Evolutionary conservation across 306 rosid species (phyloP).

Genomic region (Prunus kanzakura): DNA sequence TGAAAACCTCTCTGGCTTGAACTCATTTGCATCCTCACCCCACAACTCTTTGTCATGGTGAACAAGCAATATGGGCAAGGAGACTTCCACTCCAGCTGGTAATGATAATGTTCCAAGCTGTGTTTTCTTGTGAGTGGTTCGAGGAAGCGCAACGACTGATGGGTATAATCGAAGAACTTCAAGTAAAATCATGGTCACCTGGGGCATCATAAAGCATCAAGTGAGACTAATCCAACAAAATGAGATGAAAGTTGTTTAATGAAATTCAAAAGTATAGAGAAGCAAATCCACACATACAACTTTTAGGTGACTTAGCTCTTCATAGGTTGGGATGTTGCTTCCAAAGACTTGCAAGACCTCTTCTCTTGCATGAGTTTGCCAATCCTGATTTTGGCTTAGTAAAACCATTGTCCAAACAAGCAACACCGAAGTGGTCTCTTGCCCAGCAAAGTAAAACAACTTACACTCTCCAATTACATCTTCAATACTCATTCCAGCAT

Average conservation of each 20-base stretch:
- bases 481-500: too few relatives aligned
- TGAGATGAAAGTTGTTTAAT: neutral
- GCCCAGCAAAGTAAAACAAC: slow-evolving; percentile 38
- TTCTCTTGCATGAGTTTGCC: neutral
- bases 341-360: slow-evolving; percentile 20
- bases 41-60: slow-evolving; percentile 48
- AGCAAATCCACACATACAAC: neutral
- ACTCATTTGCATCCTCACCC: slow-evolving; percentile 51
- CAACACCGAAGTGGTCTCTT: slow-evolving; percentile 34
- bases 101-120: slow-evolving; percentile 36
- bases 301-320: slow-evolving; percentile 22
- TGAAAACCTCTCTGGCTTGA: slow-evolving; percentile 59
- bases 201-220: neutral
- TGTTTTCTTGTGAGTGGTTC: slow-evolving; percentile 15
- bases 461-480: slow-evolving; percentile 27
- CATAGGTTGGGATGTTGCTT: slow-evolving; percentile 13
- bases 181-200: slow-evolving; percentile 52
- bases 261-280: too few relatives aligned
- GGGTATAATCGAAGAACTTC: slow-evolving; percentile 60
- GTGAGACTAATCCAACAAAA: neutral
- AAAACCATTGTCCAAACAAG: slow-evolving; percentile 34
- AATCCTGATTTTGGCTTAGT: slow-evolving; percentile 9
- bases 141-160: neutral
- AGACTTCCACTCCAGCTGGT: slow-evolving; percentile 32
- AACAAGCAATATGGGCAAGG: slow-evolving; percentile 29